These are phyloP conservation scores for Aspergillus quadrilineatus DNA, from an alignment of 2,329 filamentous ascomycete species.

Conservation along the genomic window DNA sequence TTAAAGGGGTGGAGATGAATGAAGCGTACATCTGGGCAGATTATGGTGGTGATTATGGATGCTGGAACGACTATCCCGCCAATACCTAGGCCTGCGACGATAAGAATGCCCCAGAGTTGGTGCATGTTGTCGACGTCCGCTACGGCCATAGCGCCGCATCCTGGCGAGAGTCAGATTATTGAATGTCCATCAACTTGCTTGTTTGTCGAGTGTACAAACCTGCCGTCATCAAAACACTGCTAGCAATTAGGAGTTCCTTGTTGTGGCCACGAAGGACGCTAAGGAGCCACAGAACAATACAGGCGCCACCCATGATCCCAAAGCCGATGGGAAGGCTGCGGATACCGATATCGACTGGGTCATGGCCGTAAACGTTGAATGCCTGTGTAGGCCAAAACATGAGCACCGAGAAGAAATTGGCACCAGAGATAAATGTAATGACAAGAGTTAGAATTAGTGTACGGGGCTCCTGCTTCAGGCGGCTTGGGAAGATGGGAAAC, in stretches of 20 bases:
- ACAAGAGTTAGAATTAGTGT: slow-evolving; percentile 55
- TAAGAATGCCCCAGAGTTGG: slow-evolving; percentile 57
- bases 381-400: slow-evolving; percentile 65
- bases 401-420: slow-evolving; percentile 57
- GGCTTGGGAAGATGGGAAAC: slow-evolving; percentile 48
- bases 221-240: slow-evolving; percentile 64
- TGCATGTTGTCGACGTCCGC: slow-evolving; percentile 54
- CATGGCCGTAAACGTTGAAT: slow-evolving; percentile 65
- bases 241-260: slow-evolving; percentile 59
- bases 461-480: slow-evolving; percentile 49
- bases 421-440: slow-evolving; percentile 60
- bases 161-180: slow-evolving; percentile 23
- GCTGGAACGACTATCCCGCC: slow-evolving; percentile 68
- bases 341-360: slow-evolving; percentile 63
- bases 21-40: slow-evolving; percentile 59
- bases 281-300: slow-evolving; percentile 58
- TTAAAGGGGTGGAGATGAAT: background rate
- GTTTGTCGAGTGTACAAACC: slow-evolving; percentile 34
- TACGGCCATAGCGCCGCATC: slow-evolving; percentile 55
- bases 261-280: slow-evolving; percentile 59
- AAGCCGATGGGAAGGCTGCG: slow-evolving; percentile 65
- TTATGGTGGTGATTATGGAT: slow-evolving; percentile 67
- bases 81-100: slow-evolving; percentile 63
- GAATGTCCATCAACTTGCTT: background rate
- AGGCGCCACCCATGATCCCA: slow-evolving; percentile 61